These are phyloP conservation scores for Blastocystis sp. DNA, from an alignment of 352 stramenopile genomes.

Conservation along the genomic window DNA sequence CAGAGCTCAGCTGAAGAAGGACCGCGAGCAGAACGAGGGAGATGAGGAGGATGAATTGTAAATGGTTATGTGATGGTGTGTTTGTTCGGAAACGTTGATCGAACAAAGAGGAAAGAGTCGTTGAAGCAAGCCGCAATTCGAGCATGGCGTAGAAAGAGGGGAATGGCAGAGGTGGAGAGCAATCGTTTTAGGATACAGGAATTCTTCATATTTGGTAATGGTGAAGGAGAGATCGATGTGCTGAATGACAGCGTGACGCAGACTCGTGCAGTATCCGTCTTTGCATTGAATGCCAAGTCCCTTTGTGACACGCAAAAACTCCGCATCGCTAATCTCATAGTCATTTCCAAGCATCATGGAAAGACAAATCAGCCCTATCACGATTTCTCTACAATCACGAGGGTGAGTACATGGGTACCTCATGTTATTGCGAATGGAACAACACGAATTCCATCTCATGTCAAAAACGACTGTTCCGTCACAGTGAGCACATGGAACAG, in stretches of 20 bases:
- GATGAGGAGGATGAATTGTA: conserved; percentile 28
- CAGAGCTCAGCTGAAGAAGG: conserved; percentile 33
- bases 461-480: not conserved
- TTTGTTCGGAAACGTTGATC: not conserved
- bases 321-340: not conserved
- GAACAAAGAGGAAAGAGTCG: not conserved
- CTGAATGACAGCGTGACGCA: not conserved
- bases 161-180: not conserved
- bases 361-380: not conserved
- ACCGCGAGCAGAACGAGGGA: not conserved
- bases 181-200: not conserved
- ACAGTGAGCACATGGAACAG: conserved; percentile 11
- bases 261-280: not conserved
- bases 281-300: not conserved
- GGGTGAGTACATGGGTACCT: not conserved
- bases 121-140: not conserved
- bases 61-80: not conserved
- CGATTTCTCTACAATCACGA: not conserved
- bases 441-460: not conserved
- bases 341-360: not conserved
- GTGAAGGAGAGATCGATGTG: not conserved
- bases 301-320: not conserved
- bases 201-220: not conserved
- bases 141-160: not conserved
- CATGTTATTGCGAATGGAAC: conserved; percentile 10